phyloP scores from a whole-genome alignment of 768 basidiomycete genomes.

The Suillus lakei region DNA sequence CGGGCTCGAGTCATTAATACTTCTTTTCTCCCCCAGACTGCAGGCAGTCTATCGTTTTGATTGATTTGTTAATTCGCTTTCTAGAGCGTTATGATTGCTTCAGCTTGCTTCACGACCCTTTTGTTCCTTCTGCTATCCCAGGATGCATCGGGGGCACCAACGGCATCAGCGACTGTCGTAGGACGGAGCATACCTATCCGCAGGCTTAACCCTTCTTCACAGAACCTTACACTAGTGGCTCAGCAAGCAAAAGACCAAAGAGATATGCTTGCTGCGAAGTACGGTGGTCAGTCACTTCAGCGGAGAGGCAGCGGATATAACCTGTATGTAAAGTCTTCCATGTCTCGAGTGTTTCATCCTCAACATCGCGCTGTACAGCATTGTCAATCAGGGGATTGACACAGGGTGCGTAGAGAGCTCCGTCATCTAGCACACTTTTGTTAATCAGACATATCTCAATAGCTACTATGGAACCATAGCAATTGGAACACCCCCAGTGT shows the following conservation, averaged over 20 bases:
- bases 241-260: conserved; percentile 46
- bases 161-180: background rate
- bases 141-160: background rate
- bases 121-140: background rate
- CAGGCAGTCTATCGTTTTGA: background rate
- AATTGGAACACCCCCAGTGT: conserved; percentile 45
- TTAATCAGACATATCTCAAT: background rate
- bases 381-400: conserved; percentile 65
- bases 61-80: background rate
- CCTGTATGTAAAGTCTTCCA: conserved; percentile 39
- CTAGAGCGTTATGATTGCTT: conserved; percentile 2
- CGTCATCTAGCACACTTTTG: background rate
- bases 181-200: conserved; percentile 3
- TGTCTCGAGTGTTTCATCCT: background rate
- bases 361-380: conserved; percentile 35
- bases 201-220: conserved; percentile 1
- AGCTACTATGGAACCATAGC: conserved; percentile 34
- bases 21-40: background rate
- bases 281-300: conserved; percentile 33
- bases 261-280: conserved; percentile 46
- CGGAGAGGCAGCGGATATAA: conserved; percentile 52
- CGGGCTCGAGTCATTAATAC: background rate
- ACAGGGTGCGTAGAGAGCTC: conserved; percentile 47
- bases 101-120: conserved; percentile 3
- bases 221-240: conserved; percentile 2